Base-by-base conservation (phyloP, 441 rosid genomes). In the Breynia disticha region DNA sequence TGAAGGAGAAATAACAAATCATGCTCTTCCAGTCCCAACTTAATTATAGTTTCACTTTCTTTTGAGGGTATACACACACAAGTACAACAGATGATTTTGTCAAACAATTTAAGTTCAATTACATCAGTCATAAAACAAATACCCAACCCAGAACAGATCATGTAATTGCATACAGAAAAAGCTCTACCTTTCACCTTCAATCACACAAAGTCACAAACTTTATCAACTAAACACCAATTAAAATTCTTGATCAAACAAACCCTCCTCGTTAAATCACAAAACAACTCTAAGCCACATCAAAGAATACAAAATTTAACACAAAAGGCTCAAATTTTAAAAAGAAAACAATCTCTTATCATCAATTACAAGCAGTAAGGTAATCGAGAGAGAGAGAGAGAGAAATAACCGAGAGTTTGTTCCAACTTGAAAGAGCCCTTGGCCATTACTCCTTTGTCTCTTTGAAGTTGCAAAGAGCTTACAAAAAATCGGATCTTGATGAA, bases 391-490 rank as follows among this genome's bases (percentile, higher is more conserved):
- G 8, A 16, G 56, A 42, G 22, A 12, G 20, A n/a, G 8, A 38
- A 28, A 28, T 12, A 15, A 78, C 83, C 83, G 5, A 75, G 74
- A 16, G 80, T 80, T 22, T 78, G 83, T 62, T 78, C 83, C 59
- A 63, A 50, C 71, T 78, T 75, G 72, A 75, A 78, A 46, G 66
- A 72, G 63, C 67, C 68, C 44, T 56, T 72, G 20, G 78, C 80
- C 83, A 78, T 78, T 4, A 10, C 20, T 17, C 17, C 3, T 44
- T 38, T 20, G 0, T 42, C 41, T 16, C 16, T 37, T 4, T 41
- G 35, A 1, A 41, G 22, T 48, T 13, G 22, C 21, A 32, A 20
- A 43, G 47, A 71, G 1, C 35, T 9, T 28, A 28, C 8, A n/a
- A 28, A 28, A 0, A 28, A 28, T 28, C 35, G 35, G 35, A 28